Base-by-base conservation (phyloP, 768 basidiomycete species). In the Mycena vitilis region DNA sequence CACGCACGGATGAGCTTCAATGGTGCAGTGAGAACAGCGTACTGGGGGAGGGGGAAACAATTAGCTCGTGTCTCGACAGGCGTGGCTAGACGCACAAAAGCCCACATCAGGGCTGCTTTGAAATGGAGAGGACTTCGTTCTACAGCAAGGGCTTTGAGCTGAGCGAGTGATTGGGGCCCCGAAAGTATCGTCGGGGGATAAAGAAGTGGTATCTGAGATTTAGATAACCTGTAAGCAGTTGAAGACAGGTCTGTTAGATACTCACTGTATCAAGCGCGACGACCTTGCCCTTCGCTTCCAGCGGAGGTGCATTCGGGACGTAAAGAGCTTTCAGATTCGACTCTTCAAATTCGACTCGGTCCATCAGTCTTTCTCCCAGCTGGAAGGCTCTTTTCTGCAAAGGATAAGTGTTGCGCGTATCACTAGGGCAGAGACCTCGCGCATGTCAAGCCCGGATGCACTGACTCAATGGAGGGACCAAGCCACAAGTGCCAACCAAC, bases 301-400 rank as follows among this genome's bases (percentile, higher is more conserved):
- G 30, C 1, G 73, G 44, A 30, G 86, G 87, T 0, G 82, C 85
- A 65, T 86, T 71, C 18, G 85, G 83, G 38, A 85, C 79, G 65
- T 88, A 86, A 18, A 88, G 67, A 5, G 79, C 78, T 73, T 85
- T 85, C 63, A 88, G 80, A 20, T 84, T 83, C 40, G 85, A 77
- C 71, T 88, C 87, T 70, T 88, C 87, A 40, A 87, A 87, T 55
- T 87, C 87, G 55, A 87, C 78, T 54, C 78, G 79, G 71, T 87
- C 83, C 40, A 83, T 77, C 1, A 86, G 68, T n/a, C 82, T 79
- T 79, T 86, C 83, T n/a, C 87, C 87, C 57, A 84, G 80, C 51
- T 78, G 67, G 70, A 84, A 87, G 10, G 81, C 77, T 75, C 78
- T 80, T 47, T 81, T 75, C 87, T 88, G 56, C 15, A 9, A 22